A percentile compares a stretch with the other conserved stretches of the same genome.
Conservation (phyloP, 805 yeast species). For the Sugiyamaella boreocaroliniensis region DNA sequence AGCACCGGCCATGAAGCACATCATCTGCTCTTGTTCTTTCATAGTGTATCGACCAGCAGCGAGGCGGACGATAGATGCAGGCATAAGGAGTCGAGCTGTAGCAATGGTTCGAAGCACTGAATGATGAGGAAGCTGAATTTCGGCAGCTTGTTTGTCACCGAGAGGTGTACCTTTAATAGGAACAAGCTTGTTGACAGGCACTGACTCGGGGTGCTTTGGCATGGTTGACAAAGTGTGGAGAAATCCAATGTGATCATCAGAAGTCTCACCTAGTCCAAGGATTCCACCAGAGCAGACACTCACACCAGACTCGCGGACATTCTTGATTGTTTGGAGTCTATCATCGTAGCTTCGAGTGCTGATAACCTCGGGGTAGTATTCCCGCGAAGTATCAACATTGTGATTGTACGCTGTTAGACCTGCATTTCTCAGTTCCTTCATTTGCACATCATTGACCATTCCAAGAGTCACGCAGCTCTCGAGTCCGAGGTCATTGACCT, state of each 20-base stretch:
- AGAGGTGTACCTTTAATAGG: conserved; percentile 75
- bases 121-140: conserved; percentile 49
- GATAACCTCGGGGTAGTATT: conserved; percentile 66
- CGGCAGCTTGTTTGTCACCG: conserved; percentile 34
- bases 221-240: conserved; percentile 59
- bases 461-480: conserved; percentile 79
- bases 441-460: conserved; percentile 65
- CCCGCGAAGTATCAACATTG: conserved; percentile 73
- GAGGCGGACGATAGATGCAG: conserved; percentile 58
- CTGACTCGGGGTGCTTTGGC: conserved; percentile 69
- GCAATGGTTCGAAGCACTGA: conserved; percentile 63
- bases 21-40: conserved; percentile 68
- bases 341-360: conserved; percentile 68
- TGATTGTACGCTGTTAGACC: conserved; percentile 81
- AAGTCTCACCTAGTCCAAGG: conserved; percentile 69
- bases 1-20: conserved; percentile 72
- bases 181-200: conserved; percentile 75
- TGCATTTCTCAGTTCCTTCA: conserved; percentile 50
- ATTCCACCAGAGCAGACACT: conserved; percentile 76
- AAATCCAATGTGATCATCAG: conserved; percentile 63
- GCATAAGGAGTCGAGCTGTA: conserved; percentile 72
- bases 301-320: conserved; percentile 57
- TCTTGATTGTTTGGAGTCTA: conserved; percentile 56
- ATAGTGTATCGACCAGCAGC: conserved; percentile 80
- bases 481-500: conserved; percentile 58